Evolutionary conservation across 441 rosid species (phyloP).

Genomic region (Lagerstroemia fauriei): DNA sequence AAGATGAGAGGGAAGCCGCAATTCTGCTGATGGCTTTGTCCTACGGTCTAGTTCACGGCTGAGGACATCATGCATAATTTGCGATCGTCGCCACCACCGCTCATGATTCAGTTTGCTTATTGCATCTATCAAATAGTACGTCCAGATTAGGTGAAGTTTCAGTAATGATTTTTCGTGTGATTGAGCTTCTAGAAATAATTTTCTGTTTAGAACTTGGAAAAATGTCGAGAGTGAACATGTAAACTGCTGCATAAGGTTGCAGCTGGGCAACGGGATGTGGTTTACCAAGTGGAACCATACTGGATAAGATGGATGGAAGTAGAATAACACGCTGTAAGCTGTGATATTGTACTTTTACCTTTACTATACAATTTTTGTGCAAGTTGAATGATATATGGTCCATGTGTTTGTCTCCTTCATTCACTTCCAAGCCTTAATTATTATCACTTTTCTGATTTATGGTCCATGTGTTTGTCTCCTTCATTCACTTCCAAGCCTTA

Average conservation of each 20-base stretch:
- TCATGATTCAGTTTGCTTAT: neutral
- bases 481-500: neutral
- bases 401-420: neutral
- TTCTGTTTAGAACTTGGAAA: neutral
- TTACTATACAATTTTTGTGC: neutral
- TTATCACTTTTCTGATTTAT: too few relatives aligned
- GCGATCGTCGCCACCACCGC: neutral
- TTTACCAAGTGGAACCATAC: neutral
- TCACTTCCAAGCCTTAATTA: too few relatives aligned
- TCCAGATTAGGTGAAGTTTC: neutral
- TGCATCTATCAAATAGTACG: too few relatives aligned
- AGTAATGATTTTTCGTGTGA: neutral
- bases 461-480: neutral
- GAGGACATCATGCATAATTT: conserved; percentile 16
- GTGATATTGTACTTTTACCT: neutral
- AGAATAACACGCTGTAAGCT: neutral
- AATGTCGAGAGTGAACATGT: neutral
- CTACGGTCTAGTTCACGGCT: conserved; percentile 71
- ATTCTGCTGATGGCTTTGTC: conserved; percentile 88
- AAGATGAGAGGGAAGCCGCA: conserved; percentile 92
- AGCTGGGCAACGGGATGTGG: too few relatives aligned
- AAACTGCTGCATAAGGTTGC: neutral
- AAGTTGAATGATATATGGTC: neutral
- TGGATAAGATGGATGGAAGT: neutral
- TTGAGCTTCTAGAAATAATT: neutral